Evolutionary conservation across 2,329 filamentous ascomycete species (phyloP), one percentile per base, ranked within the genome.

Genomic region (Cladosporium sp.): DNA sequence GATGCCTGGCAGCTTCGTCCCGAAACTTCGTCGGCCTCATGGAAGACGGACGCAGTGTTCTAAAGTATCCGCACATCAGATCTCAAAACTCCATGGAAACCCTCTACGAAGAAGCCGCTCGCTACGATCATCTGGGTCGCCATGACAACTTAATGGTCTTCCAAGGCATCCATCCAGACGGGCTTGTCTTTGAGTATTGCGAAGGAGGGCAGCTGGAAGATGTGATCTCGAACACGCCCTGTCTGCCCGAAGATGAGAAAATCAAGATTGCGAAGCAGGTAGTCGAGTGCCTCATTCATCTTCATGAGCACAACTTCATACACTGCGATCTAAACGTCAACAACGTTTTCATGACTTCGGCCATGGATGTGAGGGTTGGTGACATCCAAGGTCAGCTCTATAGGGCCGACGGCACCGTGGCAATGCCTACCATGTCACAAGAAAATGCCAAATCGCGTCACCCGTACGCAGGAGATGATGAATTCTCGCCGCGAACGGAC

Each of bases 391-490:
- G 45, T 16, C 45, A 43, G 43, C 42, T 41, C 27, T 16, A 38
- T 20, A 35, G 49, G 20, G 25, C 29, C 9, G 49, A 51, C 33
- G 49, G 40, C 7, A 27, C 29, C 25, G 39, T 47, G 7, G 49
- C 47, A 30, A 22, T 51, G 32, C 29, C 41, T 12, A 47, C 49
- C 12, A 51, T 51, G 49, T 47, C 49, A n/a, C 41, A 51, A 30
- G 42, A 51, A 19, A 51, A 47, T 36, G 41, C 42, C 12, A 51
- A 51, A 32, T 51, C 49, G 18, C 40, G 49, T 13, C 49, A 47
- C 13, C 39, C 49, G 22, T 22, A 18, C 6, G 41, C 49, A 29
- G 49, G 42, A n/a, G 43, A 47, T 16, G 49, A 47, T 47, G 42
- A 47, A 16, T 51, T 51, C 22, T 51, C 49, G 7, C 7, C 20